Conservation (phyloP, 495 filamentous ascomycete genomes). For the Penicillium goetzii region DNA sequence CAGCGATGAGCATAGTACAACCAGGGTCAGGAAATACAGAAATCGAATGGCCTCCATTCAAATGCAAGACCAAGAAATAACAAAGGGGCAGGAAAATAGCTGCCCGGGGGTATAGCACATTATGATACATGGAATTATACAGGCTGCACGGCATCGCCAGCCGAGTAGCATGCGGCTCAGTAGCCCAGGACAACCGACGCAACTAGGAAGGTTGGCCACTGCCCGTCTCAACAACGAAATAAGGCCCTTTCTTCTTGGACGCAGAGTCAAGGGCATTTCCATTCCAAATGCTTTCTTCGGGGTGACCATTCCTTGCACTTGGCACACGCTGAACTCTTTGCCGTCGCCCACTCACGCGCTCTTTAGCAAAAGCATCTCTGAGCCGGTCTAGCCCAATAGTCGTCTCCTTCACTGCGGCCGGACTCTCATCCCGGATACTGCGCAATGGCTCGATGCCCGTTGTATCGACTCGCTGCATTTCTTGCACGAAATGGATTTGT, state of each 20-base stretch:
- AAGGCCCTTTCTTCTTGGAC: conserved; percentile 67
- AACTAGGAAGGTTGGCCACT: conserved; percentile 10
- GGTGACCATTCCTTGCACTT: conserved; percentile 33
- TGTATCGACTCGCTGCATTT: conserved; percentile 81
- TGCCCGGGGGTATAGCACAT: conserved; percentile 9
- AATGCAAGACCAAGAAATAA: neutral
- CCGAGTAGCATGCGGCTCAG: neutral
- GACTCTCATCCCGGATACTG: conserved; percentile 81
- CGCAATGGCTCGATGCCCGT: conserved; percentile 69
- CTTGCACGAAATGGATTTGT: conserved; percentile 86
- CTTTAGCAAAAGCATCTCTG: conserved; percentile 55
- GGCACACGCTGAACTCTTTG: conserved; percentile 48
- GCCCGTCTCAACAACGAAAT: conserved; percentile 77
- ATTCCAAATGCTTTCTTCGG: conserved; percentile 49
- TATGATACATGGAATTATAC: conserved; percentile 13
- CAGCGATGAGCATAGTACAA: neutral
- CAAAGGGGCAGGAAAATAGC: conserved; percentile 5
- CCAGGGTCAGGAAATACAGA: neutral
- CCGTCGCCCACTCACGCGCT: conserved; percentile 56
- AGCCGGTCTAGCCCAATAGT: conserved; percentile 57
- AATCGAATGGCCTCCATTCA: neutral
- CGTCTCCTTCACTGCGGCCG: conserved; percentile 53
- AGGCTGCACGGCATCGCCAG: neutral
- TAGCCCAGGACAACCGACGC: neutral
- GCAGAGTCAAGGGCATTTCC: conserved; percentile 74